Evolutionary conservation across 495 filamentous ascomycete species (phyloP).

Genomic region (Alectoria sarmentosa): DNA sequence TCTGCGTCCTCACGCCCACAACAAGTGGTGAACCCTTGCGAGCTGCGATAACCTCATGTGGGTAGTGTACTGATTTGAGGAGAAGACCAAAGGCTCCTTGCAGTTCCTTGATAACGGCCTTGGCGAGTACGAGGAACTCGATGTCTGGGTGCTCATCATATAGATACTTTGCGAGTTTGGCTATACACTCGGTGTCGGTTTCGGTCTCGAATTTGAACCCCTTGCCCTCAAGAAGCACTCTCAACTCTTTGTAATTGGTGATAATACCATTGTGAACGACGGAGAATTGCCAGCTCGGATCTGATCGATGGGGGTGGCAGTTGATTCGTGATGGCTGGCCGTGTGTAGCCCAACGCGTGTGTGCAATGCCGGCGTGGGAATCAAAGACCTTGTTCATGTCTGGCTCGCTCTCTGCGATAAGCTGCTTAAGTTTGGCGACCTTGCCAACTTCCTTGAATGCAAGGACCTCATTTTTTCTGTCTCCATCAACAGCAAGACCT

Average conservation of each 20-base stretch:
- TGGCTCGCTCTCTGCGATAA: slow-evolving; percentile 75
- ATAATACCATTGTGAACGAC: slow-evolving; percentile 99
- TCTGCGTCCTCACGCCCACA: slow-evolving; percentile 87
- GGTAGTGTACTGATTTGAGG: slow-evolving; percentile 96
- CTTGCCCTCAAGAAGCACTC: slow-evolving; percentile 84
- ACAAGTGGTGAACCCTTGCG: slow-evolving; percentile 97
- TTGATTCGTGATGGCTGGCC: slow-evolving; percentile 87
- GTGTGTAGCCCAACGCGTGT: slow-evolving; percentile 98
- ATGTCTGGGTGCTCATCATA: slow-evolving; percentile 93
- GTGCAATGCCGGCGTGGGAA: slow-evolving; percentile 94
- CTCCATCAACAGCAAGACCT: slow-evolving; percentile 89
- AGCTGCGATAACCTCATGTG: slow-evolving; percentile 94
- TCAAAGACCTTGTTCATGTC: slow-evolving; percentile 90
- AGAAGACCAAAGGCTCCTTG: slow-evolving; percentile 95
- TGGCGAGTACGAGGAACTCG: slow-evolving; percentile 91
- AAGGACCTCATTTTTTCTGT: slow-evolving; percentile 96
- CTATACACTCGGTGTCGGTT: slow-evolving; percentile 98
- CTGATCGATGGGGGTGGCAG: slow-evolving; percentile 96
- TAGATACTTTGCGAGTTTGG: slow-evolving; percentile 96
- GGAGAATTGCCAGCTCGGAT: slow-evolving; percentile 89
- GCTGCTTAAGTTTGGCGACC: slow-evolving; percentile 89
- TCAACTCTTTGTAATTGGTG: slow-evolving; percentile 99
- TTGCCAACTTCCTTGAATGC: slow-evolving; percentile 99
- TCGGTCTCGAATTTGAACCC: slow-evolving; percentile 98
- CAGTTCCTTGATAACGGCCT: slow-evolving; percentile 96